phyloP scores from a whole-genome alignment of 495 filamentous ascomycete species.

The Podospora comata region DNA sequence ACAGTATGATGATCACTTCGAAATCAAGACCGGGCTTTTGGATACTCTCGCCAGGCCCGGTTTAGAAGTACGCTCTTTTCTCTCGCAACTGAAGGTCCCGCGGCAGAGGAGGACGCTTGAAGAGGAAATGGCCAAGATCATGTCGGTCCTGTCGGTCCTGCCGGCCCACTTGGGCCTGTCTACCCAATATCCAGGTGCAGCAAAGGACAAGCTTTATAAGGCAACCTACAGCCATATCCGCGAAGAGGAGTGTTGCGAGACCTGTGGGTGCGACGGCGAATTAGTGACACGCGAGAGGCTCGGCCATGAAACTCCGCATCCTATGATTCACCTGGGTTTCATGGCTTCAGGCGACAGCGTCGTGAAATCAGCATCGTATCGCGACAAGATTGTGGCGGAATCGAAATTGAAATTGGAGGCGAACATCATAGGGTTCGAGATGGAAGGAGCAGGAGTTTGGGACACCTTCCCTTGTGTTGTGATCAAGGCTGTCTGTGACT shows the following conservation, averaged over 20 bases:
- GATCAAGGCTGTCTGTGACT: slow-evolving; percentile 4
- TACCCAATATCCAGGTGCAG: neutral
- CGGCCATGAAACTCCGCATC: neutral
- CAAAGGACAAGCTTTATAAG: neutral
- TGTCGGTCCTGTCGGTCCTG: neutral
- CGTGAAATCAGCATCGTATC: neutral
- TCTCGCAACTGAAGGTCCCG: neutral
- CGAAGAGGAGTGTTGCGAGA: neutral
- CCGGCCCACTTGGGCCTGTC: neutral
- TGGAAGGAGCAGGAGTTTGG: neutral
- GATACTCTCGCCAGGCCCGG: neutral
- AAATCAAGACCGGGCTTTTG: neutral
- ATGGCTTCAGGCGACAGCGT: neutral
- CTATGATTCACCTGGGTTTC: neutral
- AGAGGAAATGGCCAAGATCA: neutral
- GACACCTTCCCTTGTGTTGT: neutral
- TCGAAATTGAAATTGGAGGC: neutral
- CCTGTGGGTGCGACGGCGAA: neutral
- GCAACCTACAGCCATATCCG: neutral
- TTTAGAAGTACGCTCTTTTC: neutral
- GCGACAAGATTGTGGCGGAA: neutral
- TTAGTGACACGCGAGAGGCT: neutral
- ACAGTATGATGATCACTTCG: neutral
- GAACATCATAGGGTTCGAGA: neutral
- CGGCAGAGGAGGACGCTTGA: neutral